Conservation (phyloP, 2,329 filamentous ascomycete genomes). For the Chrysoporthe deuterocubensis region DNA sequence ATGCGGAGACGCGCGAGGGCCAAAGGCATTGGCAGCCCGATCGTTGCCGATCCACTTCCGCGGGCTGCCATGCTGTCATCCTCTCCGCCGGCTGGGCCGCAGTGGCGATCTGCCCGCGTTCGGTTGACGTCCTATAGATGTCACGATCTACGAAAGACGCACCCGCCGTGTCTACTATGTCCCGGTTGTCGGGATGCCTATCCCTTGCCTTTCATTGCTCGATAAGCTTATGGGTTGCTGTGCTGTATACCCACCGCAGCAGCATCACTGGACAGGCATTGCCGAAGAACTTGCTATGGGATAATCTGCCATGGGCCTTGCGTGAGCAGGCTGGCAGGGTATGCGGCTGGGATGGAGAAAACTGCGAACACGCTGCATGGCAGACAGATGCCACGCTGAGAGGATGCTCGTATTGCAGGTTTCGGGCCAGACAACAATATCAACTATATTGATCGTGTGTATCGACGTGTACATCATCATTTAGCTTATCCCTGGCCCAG, state of each 20-base stretch:
- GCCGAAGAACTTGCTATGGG: no score
- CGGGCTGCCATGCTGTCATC: conserved; percentile 5
- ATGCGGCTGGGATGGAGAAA: no score
- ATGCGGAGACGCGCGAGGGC: background rate
- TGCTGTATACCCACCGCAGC: no score
- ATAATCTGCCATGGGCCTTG: no score
- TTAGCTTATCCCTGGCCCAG: background rate
- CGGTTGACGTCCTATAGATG: background rate
- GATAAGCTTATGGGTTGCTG: background rate
- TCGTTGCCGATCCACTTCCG: background rate
- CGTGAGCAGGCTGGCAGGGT: no score
- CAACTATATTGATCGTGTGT: conserved; percentile 7
- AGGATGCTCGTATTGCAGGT: background rate
- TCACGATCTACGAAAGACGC: background rate
- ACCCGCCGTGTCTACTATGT: no score
- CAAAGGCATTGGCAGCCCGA: background rate
- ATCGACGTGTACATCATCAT: conserved; percentile 11
- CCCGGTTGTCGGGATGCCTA: no score
- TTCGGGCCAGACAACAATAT: background rate
- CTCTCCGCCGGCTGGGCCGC: background rate
- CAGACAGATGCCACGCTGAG: background rate
- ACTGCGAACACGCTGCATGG: background rate
- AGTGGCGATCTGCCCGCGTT: background rate
- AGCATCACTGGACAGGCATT: no score
- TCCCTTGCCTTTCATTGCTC: background rate